These are phyloP conservation scores for Cryptococcus sp. DNA, from an alignment of 1,284 basidiomycete genomes.

Conservation along the genomic window DNA sequence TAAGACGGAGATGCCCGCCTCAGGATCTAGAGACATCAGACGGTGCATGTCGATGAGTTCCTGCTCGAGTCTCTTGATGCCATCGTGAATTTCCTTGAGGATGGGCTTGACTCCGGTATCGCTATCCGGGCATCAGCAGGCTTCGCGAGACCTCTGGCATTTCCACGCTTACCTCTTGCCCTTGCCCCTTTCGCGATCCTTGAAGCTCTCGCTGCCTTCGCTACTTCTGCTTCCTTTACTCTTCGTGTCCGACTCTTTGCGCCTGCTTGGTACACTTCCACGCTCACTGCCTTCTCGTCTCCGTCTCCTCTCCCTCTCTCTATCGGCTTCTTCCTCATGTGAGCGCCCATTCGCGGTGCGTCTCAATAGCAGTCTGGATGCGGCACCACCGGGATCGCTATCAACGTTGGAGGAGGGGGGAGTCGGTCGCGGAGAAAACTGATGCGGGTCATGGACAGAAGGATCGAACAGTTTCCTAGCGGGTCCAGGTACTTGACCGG, in stretches of 20 bases:
- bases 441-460: slow-evolving; percentile 55
- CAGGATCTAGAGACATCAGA: slow-evolving; percentile 49
- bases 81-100: slow-evolving; percentile 51
- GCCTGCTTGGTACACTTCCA: slow-evolving; percentile 22
- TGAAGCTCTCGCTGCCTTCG: slow-evolving; percentile 55
- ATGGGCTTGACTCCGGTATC: slow-evolving; percentile 53
- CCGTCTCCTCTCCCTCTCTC: slow-evolving; percentile 47
- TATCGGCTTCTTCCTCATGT: slow-evolving; percentile 49
- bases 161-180: slow-evolving; percentile 43
- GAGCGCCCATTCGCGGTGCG: slow-evolving; percentile 23
- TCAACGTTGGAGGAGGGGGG: slow-evolving; percentile 6
- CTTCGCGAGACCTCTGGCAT: background rate
- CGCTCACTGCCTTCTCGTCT: slow-evolving; percentile 52
- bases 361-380: slow-evolving; percentile 18
- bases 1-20: slow-evolving; percentile 37
- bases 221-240: slow-evolving; percentile 49
- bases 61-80: slow-evolving; percentile 49
- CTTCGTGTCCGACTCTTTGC: slow-evolving; percentile 37
- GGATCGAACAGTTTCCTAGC: slow-evolving; percentile 57
- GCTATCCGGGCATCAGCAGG: slow-evolving; percentile 19
- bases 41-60: slow-evolving; percentile 53
- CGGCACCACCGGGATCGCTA: slow-evolving; percentile 6
- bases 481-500: slow-evolving; percentile 12
- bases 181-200: slow-evolving; percentile 49
- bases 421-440: slow-evolving; percentile 36